phyloP scores from a whole-genome alignment of 768 basidiomycete species.

The Trametes villosa region DNA sequence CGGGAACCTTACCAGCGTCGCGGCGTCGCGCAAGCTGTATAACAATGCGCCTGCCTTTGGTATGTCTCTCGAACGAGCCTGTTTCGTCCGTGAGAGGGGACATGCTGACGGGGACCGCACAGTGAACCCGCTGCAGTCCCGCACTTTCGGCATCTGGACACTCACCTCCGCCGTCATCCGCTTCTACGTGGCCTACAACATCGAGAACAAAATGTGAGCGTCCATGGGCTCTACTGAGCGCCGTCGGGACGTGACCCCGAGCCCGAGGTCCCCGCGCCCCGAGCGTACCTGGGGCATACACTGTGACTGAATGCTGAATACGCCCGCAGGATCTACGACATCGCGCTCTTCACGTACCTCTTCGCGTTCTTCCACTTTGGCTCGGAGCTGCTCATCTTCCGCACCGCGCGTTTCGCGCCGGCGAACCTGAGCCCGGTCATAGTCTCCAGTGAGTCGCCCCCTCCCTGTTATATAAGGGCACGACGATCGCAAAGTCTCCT shows the following conservation, averaged over 20 bases:
- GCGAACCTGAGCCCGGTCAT: constrained; percentile 76
- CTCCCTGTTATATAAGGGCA: no score
- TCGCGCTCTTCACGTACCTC: constrained; percentile 85
- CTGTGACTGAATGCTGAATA: constrained; percentile 7
- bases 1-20: constrained; percentile 81
- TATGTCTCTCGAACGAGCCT: background rate
- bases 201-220: constrained; percentile 76
- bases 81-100: background rate
- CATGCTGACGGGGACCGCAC: constrained; percentile 2
- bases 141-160: constrained; percentile 94
- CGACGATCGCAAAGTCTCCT: background rate
- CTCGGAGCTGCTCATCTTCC: constrained; percentile 84
- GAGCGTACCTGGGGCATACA: no score
- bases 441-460: constrained; percentile 75
- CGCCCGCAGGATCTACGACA: constrained; percentile 79
- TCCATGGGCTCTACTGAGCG: constrained; percentile 1
- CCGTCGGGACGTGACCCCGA: no score
- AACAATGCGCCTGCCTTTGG: constrained; percentile 43
- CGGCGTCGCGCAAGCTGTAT: constrained; percentile 81
- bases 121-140: constrained; percentile 88
- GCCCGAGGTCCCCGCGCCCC: no score
- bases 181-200: constrained; percentile 87
- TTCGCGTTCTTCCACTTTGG: constrained; percentile 90
- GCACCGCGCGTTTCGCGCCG: constrained; percentile 63
- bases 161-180: constrained; percentile 83